phyloP scores from a whole-genome alignment of 2,329 filamentous ascomycete species.

The Aspergillus fijiensis region DNA sequence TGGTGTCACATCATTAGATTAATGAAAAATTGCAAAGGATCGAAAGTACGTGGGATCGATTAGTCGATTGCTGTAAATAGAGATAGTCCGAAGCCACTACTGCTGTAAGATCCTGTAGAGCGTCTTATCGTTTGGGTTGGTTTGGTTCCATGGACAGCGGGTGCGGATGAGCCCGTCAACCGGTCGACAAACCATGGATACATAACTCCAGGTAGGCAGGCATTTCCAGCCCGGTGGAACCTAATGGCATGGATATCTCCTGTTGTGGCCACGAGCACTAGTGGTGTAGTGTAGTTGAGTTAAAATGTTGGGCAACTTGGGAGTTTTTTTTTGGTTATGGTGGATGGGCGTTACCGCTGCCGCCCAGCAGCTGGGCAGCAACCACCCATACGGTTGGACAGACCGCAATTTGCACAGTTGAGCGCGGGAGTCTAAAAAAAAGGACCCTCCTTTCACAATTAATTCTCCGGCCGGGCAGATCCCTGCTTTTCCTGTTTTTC shows the following conservation, averaged over 20 bases:
- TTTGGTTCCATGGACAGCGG: constrained; percentile 5
- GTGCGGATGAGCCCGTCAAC: constrained; percentile 7
- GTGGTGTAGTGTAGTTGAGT: neutral
- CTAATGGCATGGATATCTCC: constrained; percentile 9
- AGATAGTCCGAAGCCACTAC: neutral
- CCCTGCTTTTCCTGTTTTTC: neutral
- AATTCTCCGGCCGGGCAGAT: neutral
- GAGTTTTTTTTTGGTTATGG: constrained; percentile 25
- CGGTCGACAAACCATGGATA: neutral
- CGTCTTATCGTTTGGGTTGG: neutral
- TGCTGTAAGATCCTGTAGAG: neutral
- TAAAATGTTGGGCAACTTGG: constrained; percentile 4
- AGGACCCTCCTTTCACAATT: neutral
- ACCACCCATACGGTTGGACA: constrained; percentile 20
- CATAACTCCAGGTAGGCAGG: neutral
- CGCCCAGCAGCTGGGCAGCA: constrained; percentile 35
- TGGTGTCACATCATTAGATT: neutral
- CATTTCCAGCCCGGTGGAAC: constrained; percentile 15
- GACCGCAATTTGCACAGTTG: constrained; percentile 20
- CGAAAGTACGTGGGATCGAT: neutral
- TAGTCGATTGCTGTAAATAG: neutral
- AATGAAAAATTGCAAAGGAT: neutral
- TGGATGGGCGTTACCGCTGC: constrained; percentile 35
- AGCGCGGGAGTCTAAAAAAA: constrained; percentile 10
- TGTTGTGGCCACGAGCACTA: constrained; percentile 2